Conservation (phyloP, 345 rosid genomes). For the Eutrema japonicum region DNA sequence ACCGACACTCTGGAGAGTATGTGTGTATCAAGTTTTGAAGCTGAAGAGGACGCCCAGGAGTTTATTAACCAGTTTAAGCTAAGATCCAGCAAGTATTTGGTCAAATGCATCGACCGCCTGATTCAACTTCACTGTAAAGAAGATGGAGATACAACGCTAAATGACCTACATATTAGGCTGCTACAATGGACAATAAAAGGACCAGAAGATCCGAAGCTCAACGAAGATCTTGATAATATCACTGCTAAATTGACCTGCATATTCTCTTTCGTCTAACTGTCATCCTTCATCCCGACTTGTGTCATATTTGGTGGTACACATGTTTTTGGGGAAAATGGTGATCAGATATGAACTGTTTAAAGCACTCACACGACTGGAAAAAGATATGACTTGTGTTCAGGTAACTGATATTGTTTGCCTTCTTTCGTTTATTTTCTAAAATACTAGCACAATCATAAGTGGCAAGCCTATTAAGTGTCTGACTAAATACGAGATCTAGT, state of each 20-base stretch:
- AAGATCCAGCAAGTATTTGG: constrained; percentile 58
- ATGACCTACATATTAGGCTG: constrained; percentile 61
- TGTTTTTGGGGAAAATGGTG: constrained; percentile 6
- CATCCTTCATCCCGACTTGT: not conserved
- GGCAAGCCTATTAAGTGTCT: no score
- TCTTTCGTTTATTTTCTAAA: no score
- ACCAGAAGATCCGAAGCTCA: constrained; percentile 41
- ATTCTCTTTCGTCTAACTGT: constrained; percentile 31
- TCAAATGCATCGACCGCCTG: constrained; percentile 61
- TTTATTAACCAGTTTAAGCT: constrained; percentile 57
- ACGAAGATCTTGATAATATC: constrained; percentile 53
- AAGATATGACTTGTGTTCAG: no score
- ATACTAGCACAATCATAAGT: no score
- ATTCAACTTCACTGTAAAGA: constrained; percentile 44
- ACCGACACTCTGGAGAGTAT: constrained; percentile 61
- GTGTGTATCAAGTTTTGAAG: constrained; percentile 55
- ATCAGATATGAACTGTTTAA: no score
- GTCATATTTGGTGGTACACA: constrained; percentile 5
- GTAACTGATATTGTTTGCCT: no score
- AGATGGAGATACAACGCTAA: constrained; percentile 47
- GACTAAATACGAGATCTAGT: no score
- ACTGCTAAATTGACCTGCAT: constrained; percentile 41
- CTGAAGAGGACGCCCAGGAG: constrained; percentile 50
- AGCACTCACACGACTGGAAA: no score
- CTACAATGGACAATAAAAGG: constrained; percentile 64